A percentile compares a stretch with the other conserved stretches of the same genome.
Evolutionary conservation across 78 protist species (phyloP).

Genomic region (Bodo saltans): DNA sequence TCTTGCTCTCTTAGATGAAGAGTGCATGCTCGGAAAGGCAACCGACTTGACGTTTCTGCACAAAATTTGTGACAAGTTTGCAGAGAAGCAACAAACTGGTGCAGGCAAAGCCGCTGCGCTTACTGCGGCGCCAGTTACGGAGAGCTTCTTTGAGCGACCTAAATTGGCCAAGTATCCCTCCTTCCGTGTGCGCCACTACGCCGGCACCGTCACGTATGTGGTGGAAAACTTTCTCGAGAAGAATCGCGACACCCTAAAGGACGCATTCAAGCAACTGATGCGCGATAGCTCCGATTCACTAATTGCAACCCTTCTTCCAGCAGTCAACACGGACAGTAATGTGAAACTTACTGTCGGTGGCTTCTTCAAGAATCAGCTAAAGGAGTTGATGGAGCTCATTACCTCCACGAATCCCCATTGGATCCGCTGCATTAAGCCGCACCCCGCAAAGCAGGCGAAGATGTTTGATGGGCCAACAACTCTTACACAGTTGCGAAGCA

Average conservation of each 20-base stretch:
- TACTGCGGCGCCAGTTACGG: no score
- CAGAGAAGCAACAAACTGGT: background rate
- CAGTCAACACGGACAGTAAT: background rate
- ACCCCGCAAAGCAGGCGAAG: constrained; percentile 8
- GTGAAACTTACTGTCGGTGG: constrained; percentile 24
- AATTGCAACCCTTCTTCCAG: constrained; percentile 1
- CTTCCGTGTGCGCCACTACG: constrained; percentile 39
- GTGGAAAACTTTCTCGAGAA: constrained; percentile 26
- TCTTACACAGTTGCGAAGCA: background rate
- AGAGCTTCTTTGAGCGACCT: background rate
- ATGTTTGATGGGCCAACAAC: constrained; percentile 7
- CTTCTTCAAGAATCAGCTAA: constrained; percentile 37
- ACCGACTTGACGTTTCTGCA: constrained; percentile 75
- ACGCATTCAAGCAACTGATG: background rate
- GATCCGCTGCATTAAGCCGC: constrained; percentile 64
- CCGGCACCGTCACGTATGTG: constrained; percentile 31
- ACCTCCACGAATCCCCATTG: constrained; percentile 43
- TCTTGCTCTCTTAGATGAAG: constrained; percentile 76
- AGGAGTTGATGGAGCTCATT: constrained; percentile 58
- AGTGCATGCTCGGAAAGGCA: constrained; percentile 62
- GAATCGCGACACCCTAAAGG: constrained; percentile 32
- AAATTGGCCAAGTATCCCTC: background rate
- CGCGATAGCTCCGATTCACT: background rate
- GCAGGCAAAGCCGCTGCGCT: background rate
- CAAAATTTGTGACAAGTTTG: constrained; percentile 28